Evolutionary conservation across 345 rosid species (phyloP), one percentile per base, ranked within the genome.

Genomic region (Turritis glabra): DNA sequence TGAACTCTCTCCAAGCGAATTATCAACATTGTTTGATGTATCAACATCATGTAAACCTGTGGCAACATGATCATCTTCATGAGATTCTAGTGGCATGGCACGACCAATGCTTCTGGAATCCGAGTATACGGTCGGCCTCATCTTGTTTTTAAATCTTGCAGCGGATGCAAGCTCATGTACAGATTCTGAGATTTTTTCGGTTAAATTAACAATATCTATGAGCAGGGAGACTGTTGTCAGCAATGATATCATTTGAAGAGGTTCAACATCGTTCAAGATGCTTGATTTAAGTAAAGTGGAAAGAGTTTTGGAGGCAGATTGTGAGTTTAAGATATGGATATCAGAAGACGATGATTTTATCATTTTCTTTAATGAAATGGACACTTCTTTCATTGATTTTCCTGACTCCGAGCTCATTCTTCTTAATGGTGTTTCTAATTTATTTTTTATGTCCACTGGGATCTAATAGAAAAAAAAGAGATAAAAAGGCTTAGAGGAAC

Each of bases 211-310:
- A 19, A 87, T 70, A 10, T 90, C 91, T 37, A 80, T 81, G 4
- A 92, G 79, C 5, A 90, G 37, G 1, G 93, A 88, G 55, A 88
- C 86, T 1, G 86, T 87, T 0, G 92, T 84, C 12, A 78, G 70
- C 50, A 81, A 73, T 7, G 87, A 80, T 4, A 86, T 58, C 48
- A 84, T 50, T 50, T 82, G 81, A 22, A 79, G 76, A 0, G 86
- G 67, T 19, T 85, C 87, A n/a, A 59, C 58, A 59, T 83, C 83
- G 15, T 88, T 71, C 83, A 85, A 79, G 52, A 74, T 27, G 38
- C 75, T 65, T 25, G 88, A 80, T 67, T 80, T 80, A 32, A 90
- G 83, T 62, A 87, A 41, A 0, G 79, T 79, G 2, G 81, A 82
- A 32, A 88, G 82, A 52, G 54, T 63, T 74, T 77, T 81, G 18